Percentiles rank a stretch among this genome's conserved stretches.
These are phyloP conservation scores for Pseudopediastrum boryanum DNA, from an alignment of 139 green algal species.

Conservation along the genomic window DNA sequence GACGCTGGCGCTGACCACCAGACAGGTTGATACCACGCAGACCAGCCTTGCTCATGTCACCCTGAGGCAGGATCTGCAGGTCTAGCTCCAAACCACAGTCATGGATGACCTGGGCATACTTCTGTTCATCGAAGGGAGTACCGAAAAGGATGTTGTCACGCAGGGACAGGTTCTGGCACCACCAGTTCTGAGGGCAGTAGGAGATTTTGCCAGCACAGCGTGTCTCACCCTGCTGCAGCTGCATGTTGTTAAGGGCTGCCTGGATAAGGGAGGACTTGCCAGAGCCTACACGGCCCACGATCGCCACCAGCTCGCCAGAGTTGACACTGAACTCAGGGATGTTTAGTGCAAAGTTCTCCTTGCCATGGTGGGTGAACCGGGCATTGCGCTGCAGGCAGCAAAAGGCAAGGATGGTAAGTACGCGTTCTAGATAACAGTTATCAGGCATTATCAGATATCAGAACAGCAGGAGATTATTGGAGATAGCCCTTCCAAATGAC, in stretches of 20 bases:
- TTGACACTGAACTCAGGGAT: slow-evolving; percentile 49
- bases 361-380: slow-evolving; percentile 49
- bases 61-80: slow-evolving; percentile 58
- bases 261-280: slow-evolving; percentile 50
- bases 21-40: slow-evolving; percentile 70
- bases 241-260: slow-evolving; percentile 66
- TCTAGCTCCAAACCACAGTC: slow-evolving; percentile 59
- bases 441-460: too few relatives aligned
- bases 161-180: slow-evolving; percentile 77
- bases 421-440: too few relatives aligned
- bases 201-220: slow-evolving; percentile 43
- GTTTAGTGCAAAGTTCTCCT: slow-evolving; percentile 49
- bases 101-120: slow-evolving; percentile 53
- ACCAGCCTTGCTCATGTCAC: slow-evolving; percentile 54
- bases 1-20: slow-evolving; percentile 61
- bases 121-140: slow-evolving; percentile 48
- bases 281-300: slow-evolving; percentile 62
- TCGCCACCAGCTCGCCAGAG: slow-evolving; percentile 58
- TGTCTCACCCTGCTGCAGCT: slow-evolving; percentile 29
- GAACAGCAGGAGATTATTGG: too few relatives aligned
- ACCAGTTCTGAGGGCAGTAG: slow-evolving; percentile 67
- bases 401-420: neutral
- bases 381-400: slow-evolving; percentile 19
- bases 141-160: slow-evolving; percentile 74
- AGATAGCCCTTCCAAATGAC: too few relatives aligned